Evolutionary conservation across 164 flowering plant species (phyloP).

Genomic region (Euptelea pleiosperma): DNA sequence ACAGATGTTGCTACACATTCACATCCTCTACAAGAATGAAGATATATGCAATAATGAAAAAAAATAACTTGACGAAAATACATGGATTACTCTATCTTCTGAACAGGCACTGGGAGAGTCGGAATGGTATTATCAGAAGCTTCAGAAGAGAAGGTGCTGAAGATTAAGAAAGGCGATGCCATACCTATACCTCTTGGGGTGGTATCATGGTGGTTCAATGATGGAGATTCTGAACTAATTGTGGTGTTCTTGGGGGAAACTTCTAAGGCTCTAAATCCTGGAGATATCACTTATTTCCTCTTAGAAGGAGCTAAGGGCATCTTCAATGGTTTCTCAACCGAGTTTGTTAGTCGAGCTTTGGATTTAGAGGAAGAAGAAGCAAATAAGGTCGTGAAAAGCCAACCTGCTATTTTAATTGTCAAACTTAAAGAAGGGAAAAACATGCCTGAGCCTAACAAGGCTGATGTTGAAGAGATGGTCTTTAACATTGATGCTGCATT

Average conservation of each 20-base stretch:
- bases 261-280: conserved; percentile 46
- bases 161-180: conserved; percentile 64
- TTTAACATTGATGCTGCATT: conserved; percentile 52
- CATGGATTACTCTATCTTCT: not conserved
- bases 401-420: conserved; percentile 41
- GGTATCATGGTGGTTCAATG: conserved; percentile 73
- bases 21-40: not conserved
- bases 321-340: conserved; percentile 59
- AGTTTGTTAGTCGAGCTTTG: conserved; percentile 57
- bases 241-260: conserved; percentile 67
- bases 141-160: conserved; percentile 50
- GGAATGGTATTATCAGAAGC: conserved; percentile 61
- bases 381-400: conserved; percentile 43
- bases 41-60: not conserved
- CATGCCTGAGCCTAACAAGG: conserved; percentile 54
- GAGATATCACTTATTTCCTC: conserved; percentile 53
- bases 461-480: conserved; percentile 35
- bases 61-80: not conserved
- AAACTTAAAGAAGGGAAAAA: conserved; percentile 29
- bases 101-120: conserved; percentile 36
- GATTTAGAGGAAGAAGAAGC: conserved; percentile 39
- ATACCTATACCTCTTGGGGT: conserved; percentile 68
- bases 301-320: conserved; percentile 55
- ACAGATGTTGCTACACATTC: too few species aligned
- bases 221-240: conserved; percentile 50